These are phyloP conservation scores for Rubus parviflorus DNA, from an alignment of 306 rosid genomes.

Conservation along the genomic window DNA sequence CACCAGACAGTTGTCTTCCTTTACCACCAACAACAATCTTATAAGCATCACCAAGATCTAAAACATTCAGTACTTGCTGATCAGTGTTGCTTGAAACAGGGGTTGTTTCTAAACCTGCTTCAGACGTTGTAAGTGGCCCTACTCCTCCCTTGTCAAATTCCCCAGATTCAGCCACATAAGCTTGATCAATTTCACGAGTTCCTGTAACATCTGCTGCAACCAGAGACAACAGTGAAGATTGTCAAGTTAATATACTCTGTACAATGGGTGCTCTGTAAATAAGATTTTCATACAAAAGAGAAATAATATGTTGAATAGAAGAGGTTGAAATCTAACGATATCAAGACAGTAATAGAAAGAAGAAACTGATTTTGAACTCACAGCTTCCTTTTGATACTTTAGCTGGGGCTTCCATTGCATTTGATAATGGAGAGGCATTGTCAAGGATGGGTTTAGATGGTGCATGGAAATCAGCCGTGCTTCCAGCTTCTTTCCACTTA, in stretches of 20 bases:
- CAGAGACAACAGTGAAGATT: constrained; percentile 16
- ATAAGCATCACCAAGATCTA: constrained; percentile 97
- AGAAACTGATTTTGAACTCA: constrained; percentile 42
- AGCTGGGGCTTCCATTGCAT: constrained; percentile 28
- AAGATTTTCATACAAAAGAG: background rate
- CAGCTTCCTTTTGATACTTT: constrained; percentile 51
- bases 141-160: constrained; percentile 39
- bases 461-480: constrained; percentile 24
- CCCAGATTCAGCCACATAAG: constrained; percentile 33
- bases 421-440: constrained; percentile 34
- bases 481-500: constrained; percentile 47
- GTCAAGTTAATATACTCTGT: constrained; percentile 21
- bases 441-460: constrained; percentile 33
- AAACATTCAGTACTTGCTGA: constrained; percentile 48
- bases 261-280: constrained; percentile 1
- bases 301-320: background rate
- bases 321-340: background rate
- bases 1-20: constrained; percentile 68
- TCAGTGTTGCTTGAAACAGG: constrained; percentile 42
- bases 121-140: constrained; percentile 39
- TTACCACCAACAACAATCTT: constrained; percentile 58
- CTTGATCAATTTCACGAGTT: constrained; percentile 35
- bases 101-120: constrained; percentile 47
- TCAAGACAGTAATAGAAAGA: constrained; percentile 11
- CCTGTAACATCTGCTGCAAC: constrained; percentile 31